phyloP scores from a whole-genome alignment of 2,329 filamentous ascomycete species.

The Peltaster fructicola region DNA sequence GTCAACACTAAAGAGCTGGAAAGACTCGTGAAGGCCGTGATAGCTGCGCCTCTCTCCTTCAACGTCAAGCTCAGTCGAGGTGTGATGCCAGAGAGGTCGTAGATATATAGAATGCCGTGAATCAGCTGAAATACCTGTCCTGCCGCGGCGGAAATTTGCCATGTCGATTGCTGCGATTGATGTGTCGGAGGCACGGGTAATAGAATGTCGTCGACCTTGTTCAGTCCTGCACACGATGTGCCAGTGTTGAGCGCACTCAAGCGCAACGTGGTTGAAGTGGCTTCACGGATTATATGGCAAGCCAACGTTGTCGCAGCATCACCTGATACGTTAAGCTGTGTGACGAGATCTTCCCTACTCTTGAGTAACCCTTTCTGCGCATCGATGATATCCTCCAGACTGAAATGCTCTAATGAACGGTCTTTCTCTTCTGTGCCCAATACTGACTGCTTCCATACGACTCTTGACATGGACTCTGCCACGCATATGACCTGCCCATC shows the following conservation, averaged over 20 bases:
- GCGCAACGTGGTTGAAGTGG: too few species aligned
- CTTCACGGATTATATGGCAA: too few species aligned
- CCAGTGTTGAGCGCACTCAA: background rate
- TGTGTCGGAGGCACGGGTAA: slow-evolving; percentile 1
- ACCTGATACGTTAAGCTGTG: too few species aligned
- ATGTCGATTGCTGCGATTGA: slow-evolving; percentile 3
- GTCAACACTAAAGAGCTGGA: slow-evolving; percentile 49
- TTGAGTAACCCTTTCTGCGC: too few species aligned
- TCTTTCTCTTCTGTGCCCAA: too few species aligned
- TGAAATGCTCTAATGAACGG: too few species aligned
- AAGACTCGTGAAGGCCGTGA: slow-evolving; percentile 47
- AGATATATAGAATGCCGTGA: slow-evolving; percentile 38
- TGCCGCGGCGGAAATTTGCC: slow-evolving; percentile 34
- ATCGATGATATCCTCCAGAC: too few species aligned
- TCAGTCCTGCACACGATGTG: slow-evolving; percentile 4
- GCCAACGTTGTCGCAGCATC: too few species aligned
- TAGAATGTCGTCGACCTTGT: slow-evolving; percentile 3
- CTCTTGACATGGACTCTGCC: too few species aligned
- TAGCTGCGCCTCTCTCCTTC: slow-evolving; percentile 26
- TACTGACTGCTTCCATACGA: too few species aligned
- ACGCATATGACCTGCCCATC: too few species aligned
- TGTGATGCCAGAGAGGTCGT: slow-evolving; percentile 44
- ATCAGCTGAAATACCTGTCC: slow-evolving; percentile 46
- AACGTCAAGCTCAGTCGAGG: slow-evolving; percentile 39
- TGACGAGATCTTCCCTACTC: too few species aligned